These are phyloP conservation scores for Paecilomyces dactylethromorphus DNA, from an alignment of 2,329 filamentous ascomycete genomes.

Conservation along the genomic window DNA sequence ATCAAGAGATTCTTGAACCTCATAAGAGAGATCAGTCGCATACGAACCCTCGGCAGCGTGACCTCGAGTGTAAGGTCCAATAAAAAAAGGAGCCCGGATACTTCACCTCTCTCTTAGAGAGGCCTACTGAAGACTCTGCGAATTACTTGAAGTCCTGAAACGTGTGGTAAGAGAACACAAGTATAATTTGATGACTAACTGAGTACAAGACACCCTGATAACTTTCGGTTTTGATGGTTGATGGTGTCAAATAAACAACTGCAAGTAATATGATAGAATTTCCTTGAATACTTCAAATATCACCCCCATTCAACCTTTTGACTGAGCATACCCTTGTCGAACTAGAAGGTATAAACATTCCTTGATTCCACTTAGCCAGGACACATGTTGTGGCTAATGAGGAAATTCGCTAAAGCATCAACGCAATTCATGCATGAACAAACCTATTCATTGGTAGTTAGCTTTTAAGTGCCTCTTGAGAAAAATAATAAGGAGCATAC, in stretches of 20 bases:
- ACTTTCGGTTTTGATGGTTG: neutral
- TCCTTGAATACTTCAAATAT: neutral
- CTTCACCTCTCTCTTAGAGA: too few relatives aligned
- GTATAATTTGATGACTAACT: neutral
- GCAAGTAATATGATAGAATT: neutral
- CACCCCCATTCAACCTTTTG: neutral
- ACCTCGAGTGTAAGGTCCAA: too few relatives aligned
- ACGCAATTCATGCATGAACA: neutral
- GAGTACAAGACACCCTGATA: neutral
- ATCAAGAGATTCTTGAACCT: too few relatives aligned
- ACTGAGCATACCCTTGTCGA: neutral
- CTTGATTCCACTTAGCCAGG: neutral
- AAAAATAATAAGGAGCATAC: neutral
- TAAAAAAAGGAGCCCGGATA: too few relatives aligned
- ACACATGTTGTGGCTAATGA: neutral
- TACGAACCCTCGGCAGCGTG: too few relatives aligned
- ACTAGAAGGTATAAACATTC: neutral
- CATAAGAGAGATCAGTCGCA: too few relatives aligned
- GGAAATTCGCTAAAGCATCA: neutral
- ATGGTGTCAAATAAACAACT: neutral
- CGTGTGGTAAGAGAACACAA: neutral
- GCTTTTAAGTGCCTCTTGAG: neutral
- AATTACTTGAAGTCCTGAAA: neutral
- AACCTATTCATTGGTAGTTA: neutral
- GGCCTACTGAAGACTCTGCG: too few relatives aligned